These are phyloP conservation scores for Cryptococcus jaspeensis DNA, from an alignment of 1,284 basidiomycete genomes.

Conservation along the genomic window DNA sequence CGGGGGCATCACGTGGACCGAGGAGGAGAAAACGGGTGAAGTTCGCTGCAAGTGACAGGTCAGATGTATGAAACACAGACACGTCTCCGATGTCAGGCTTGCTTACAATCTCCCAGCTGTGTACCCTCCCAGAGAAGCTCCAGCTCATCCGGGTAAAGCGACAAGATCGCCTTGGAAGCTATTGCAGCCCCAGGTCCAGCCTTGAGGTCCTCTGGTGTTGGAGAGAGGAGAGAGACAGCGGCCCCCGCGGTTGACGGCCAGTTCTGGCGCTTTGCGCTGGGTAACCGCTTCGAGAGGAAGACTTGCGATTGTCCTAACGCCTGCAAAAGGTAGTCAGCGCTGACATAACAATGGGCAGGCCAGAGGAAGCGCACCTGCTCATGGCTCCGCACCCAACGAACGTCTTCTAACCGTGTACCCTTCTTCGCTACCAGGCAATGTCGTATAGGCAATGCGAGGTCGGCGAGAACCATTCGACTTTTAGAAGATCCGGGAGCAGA, in stretches of 20 bases:
- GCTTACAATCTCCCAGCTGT: slow-evolving; percentile 43
- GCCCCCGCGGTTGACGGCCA: slow-evolving; percentile 46
- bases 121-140: slow-evolving; percentile 41
- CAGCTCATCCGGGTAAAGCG: slow-evolving; percentile 26
- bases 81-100: too few relatives aligned
- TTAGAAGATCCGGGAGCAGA: slow-evolving; percentile 1
- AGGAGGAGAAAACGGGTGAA: slow-evolving; percentile 50
- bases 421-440: slow-evolving; percentile 44
- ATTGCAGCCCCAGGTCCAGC: slow-evolving; percentile 42
- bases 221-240: slow-evolving; percentile 32
- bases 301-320: slow-evolving; percentile 47
- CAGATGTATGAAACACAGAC: too few relatives aligned
- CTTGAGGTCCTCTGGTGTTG: slow-evolving; percentile 7
- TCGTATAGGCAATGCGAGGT: slow-evolving; percentile 34
- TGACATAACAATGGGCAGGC: not conserved
- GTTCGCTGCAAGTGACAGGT: slow-evolving; percentile 34
- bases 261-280: slow-evolving; percentile 28
- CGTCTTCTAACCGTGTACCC: slow-evolving; percentile 32
- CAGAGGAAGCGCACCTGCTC: slow-evolving; percentile 39
- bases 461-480: not conserved
- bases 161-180: slow-evolving; percentile 39
- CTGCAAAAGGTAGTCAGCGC: slow-evolving; percentile 14
- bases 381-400: slow-evolving; percentile 45
- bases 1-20: not conserved
- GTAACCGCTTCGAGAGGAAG: slow-evolving; percentile 36